Evolutionary conservation across 805 yeast species (phyloP), one percentile per base, ranked within the genome.

Genomic region (Yarrowia osloensis): DNA sequence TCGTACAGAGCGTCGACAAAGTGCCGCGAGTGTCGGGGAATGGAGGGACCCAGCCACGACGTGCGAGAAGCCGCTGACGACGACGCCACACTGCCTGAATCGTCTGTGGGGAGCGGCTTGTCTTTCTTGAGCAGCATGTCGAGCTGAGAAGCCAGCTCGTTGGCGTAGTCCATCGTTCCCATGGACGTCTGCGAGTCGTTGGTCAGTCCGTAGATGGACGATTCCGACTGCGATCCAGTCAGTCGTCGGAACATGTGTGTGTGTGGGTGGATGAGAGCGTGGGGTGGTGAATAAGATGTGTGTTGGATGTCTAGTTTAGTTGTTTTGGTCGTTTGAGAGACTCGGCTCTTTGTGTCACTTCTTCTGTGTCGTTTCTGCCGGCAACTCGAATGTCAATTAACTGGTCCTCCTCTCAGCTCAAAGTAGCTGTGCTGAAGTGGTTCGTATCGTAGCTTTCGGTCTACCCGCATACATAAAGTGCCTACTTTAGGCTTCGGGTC

Each of bases 1-100:
- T 61, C 66, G 33, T 61, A 61, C 12, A 61, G 33, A 3, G 54
- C 26, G 44, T 61, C 66, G 44, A 61, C 66, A 61, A 61, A 61
- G 44, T 61, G 66, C 3, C 66, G 40, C 3, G 66, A 61, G 54
- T 61, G 66, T 4, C 66, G 33, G 4, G 63, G 63, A 9, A 57
- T 57, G 37, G 63, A 44, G 0, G 66, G 54, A 3, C 66, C 66
- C 22, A 44, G 54, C 54, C 54, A 46, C 15, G 66, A 44, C 15
- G 24, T 15, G 6, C 54, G 19, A 7, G 66, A 61, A 9, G 54
- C 29, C 1, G 42, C 33, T 1, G 65, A 59, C 9, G 65, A 29
- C 2, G 47, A 44, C 5, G 40, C 42, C 3, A 61, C 52, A 31
- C 31, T 31, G 39, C 22, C 39, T 1, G 52, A 15, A 8, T 31